Base-by-base conservation (phyloP, 768 basidiomycete genomes). In the Artomyces pyxidatus region DNA sequence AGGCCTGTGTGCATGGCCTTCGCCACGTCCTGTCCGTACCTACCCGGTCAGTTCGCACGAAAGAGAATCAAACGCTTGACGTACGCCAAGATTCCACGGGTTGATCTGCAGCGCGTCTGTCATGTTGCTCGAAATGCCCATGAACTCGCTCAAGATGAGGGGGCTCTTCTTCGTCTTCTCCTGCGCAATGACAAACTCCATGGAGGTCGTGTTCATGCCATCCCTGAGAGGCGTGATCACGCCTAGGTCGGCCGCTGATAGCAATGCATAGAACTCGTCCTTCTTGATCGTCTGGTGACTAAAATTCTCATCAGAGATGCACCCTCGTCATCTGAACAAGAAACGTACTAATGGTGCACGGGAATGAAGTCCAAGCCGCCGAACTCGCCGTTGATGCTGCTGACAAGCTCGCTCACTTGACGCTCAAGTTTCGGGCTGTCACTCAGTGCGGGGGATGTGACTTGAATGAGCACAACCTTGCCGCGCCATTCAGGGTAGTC, bases 201-300 rank as follows among this genome's bases (percentile, higher is more conserved):
- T 95, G 45, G 84, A 86, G 0, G 94, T 96, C 12, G 95, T 97
- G 74, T 99, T 99, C 96, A 98, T 98, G 6, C 95, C 96, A 61
- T 99, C 95, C 28, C 95, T 81, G 6, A 97, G 75, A 1, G 93
- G 91, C 0, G 95, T 97, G 65, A 97, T 95, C 37, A 98, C 84
- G 14, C 86, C 95, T 11, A 98, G 76, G 63, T 97, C 94, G 6
- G 95, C 94, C 3, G 90, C 94, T 48, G 82, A 84, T 30, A 99
- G 72, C 11, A 99, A 76, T 0, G 92, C 95, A 66, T 97, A 97
- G 66, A 96, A 99, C 64, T 99, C 95, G 67, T 98, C 92, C 65
- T 92, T 90, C 66, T 95, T 95, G 59, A 99, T 81, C 1, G 89
- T 83, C 68, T 99, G 95, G 68, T 99, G 95, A 71, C 92, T 95